Conservation (phyloP, 805 yeast species). For the Saturnispora diversa region DNA sequence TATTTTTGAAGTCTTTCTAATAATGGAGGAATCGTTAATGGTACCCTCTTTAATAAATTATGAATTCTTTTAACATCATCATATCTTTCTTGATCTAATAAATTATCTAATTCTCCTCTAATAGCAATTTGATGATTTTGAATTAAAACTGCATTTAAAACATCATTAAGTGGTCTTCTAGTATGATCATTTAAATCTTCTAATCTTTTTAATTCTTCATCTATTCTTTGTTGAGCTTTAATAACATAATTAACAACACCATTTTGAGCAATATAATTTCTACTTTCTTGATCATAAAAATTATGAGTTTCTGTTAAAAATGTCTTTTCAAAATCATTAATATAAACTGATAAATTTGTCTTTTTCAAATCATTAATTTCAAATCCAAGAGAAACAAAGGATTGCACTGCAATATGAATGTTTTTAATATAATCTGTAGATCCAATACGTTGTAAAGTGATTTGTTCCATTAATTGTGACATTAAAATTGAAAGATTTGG, state of each 20-base stretch:
- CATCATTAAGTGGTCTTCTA: constrained; percentile 64
- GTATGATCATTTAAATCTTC: constrained; percentile 80
- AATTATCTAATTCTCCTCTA: constrained; percentile 66
- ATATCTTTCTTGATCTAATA: constrained; percentile 64
- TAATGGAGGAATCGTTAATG: constrained; percentile 68
- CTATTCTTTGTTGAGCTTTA: constrained; percentile 73
- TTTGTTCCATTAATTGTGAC: constrained; percentile 63
- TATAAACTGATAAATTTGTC: constrained; percentile 73
- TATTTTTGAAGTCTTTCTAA: constrained; percentile 65
- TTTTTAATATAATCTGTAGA: constrained; percentile 59
- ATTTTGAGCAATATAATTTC: constrained; percentile 55
- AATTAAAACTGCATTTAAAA: constrained; percentile 69
- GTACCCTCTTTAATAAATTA: constrained; percentile 66
- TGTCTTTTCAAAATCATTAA: constrained; percentile 66
- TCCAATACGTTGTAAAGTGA: constrained; percentile 72
- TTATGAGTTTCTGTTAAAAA: constrained; percentile 62
- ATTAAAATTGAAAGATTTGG: constrained; percentile 54
- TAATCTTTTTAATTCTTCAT: constrained; percentile 75
- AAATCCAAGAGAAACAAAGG: constrained; percentile 83
- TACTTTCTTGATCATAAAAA: constrained; percentile 64
- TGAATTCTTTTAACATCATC: constrained; percentile 76
- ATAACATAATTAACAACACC: constrained; percentile 87
- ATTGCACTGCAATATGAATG: constrained; percentile 68
- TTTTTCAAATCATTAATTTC: constrained; percentile 86
- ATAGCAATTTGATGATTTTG: constrained; percentile 68